Evolutionary conservation across 495 filamentous ascomycete species (phyloP).

Genomic region (Daldinia decipiens): DNA sequence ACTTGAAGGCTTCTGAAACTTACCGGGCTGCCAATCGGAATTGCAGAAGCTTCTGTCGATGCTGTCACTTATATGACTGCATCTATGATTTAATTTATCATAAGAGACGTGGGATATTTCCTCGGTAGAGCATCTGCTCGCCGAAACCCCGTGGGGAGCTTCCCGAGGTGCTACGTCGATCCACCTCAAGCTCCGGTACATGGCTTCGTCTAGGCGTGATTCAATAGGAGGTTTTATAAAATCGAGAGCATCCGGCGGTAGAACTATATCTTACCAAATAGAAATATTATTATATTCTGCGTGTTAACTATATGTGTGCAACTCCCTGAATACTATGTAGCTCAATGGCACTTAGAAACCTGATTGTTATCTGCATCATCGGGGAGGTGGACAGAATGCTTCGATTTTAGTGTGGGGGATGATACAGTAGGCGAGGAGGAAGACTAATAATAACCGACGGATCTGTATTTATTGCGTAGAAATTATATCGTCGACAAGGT

Average conservation of each 20-base stretch:
- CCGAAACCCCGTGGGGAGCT: background rate
- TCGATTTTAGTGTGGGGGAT: constrained; percentile 2
- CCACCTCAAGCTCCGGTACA: constrained; percentile 20
- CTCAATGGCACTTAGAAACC: background rate
- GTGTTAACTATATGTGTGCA: background rate
- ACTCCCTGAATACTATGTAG: constrained; percentile 12
- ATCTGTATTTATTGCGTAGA: background rate
- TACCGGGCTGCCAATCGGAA: background rate
- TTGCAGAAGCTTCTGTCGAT: background rate
- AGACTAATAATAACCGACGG: background rate
- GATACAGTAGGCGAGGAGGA: background rate
- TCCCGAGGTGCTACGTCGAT: constrained; percentile 24
- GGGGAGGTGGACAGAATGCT: background rate
- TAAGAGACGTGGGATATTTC: background rate
- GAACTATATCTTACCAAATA: constrained; percentile 1
- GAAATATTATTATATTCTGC: background rate
- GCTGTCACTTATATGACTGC: background rate
- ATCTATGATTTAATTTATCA: constrained; percentile 1
- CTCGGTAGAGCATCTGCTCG: constrained; percentile 1
- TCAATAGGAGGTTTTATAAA: constrained; percentile 10
- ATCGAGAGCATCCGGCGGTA: background rate
- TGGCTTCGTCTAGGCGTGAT: constrained; percentile 8
- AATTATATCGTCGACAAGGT: background rate
- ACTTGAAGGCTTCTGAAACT: background rate
- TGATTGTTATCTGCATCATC: background rate